Evolutionary conservation across 352 stramenopile species (phyloP), one percentile per base, ranked within the genome.

Genomic region (Pythium aphanidermatum): DNA sequence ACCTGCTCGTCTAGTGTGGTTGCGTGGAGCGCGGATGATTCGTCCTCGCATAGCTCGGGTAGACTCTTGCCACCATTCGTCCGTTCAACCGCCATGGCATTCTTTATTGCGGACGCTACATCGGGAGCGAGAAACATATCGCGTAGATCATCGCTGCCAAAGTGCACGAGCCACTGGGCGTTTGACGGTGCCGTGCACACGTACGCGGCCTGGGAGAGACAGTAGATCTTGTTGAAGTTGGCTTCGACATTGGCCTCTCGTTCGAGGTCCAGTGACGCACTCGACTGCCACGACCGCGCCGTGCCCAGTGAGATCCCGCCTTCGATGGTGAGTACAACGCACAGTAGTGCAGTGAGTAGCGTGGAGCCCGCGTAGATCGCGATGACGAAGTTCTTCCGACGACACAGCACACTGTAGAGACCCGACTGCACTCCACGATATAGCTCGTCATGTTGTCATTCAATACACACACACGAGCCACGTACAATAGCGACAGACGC

Each of bases 171-270:
- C 55, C 55, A 64, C 20, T 59, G 55, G 21, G 48, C 36, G 13
- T 46, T 55, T 9, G 55, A 31, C 2, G 48, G 44, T 1, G 55
- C 42, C 10, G 55, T 59, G 33, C 55, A 64, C 10, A 64, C 14
- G 38, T 29, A 64, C 20, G 35, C 43, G 26, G 55, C 55, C 33
- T 64, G 47, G 7, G 55, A 39, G 44, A 64, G 17, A 34, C 55
- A 64, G 27, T 59, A 59, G 8, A 59, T 34, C 20, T 44, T 21
- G 44, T 64, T 55, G 33, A 64, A 64, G 13, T 48, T 50, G 38
- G n/a, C 17, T 16, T 46, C 25, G 28, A 64, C 55, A 28, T 51
- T 29, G n/a, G 32, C 24, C 32, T 64, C 55, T 7, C 37, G 38
- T 4, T 13, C 14, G 3, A 17, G 11, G 19, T 64, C 49, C 8